A percentile compares a stretch with the other conserved stretches of the same genome.
These are phyloP conservation scores for Vaccinium macrocarpon DNA, from an alignment of 148 eudicot genomes.

Conservation along the genomic window DNA sequence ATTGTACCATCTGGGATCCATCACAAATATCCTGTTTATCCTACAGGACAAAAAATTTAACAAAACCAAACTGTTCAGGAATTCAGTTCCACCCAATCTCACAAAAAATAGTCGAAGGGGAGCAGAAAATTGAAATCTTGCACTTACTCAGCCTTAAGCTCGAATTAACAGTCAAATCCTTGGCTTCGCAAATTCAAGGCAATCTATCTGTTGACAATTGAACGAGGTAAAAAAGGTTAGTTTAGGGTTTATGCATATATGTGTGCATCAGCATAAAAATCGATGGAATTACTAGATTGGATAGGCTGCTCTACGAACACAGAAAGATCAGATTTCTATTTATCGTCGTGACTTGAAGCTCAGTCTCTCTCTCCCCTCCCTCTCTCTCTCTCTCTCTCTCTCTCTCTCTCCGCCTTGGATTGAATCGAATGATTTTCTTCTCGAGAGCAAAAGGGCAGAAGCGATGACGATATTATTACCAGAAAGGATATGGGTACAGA, in stretches of 20 bases:
- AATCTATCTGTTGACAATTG: neutral
- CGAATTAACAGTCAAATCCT: neutral
- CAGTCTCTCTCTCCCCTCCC: neutral
- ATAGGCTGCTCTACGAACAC: neutral
- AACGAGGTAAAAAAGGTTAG: neutral
- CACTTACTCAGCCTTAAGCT: neutral
- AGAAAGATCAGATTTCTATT: neutral
- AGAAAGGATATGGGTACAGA: too few species aligned
- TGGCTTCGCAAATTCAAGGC: neutral
- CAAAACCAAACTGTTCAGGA: neutral
- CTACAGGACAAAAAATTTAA: neutral
- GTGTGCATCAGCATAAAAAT: neutral
- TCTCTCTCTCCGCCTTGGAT: conserved; percentile 1
- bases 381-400: neutral
- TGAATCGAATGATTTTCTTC: neutral
- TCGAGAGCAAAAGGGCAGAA: neutral
- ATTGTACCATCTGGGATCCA: conserved; percentile 53
- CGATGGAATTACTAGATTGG: neutral
- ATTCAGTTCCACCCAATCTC: neutral
- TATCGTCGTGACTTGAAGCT: neutral
- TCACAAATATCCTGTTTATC: conserved; percentile 24
- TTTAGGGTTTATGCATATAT: conserved; percentile 9
- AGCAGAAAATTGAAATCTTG: neutral
- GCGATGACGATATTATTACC: neutral
- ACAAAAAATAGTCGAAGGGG: neutral